Percentiles rank a stretch among this genome's conserved stretches.
phyloP scores from a whole-genome alignment of 768 basidiomycete species.

The Suillus ampliporus region DNA sequence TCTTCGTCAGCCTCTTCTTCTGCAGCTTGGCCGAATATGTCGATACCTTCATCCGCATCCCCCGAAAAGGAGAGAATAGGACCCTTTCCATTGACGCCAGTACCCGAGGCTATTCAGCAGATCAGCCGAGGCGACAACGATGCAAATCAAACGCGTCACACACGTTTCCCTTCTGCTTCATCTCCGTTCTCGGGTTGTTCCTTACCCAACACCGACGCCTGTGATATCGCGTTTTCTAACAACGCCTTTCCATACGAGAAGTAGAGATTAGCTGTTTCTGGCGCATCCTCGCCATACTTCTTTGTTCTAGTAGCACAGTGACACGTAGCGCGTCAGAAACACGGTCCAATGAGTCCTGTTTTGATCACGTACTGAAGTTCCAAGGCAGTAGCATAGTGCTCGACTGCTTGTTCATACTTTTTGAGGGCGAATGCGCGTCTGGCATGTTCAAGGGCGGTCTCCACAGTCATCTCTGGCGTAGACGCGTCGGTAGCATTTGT shows the following conservation, averaged over 20 bases:
- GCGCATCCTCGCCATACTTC: slow-evolving; percentile 78
- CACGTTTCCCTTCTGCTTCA: slow-evolving; percentile 50
- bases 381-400: slow-evolving; percentile 83
- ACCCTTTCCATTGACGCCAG: slow-evolving; percentile 47
- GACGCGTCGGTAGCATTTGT: slow-evolving; percentile 32
- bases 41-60: slow-evolving; percentile 74
- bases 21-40: slow-evolving; percentile 66
- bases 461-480: slow-evolving; percentile 41
- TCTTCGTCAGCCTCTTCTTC: slow-evolving; percentile 59
- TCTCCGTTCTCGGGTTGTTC: slow-evolving; percentile 67
- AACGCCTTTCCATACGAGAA: slow-evolving; percentile 93
- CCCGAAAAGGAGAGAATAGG: slow-evolving; percentile 82
- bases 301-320: slow-evolving; percentile 57
- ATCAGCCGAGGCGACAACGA: slow-evolving; percentile 6
- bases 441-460: slow-evolving; percentile 73
- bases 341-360: slow-evolving; percentile 23
- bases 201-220: slow-evolving; percentile 88
- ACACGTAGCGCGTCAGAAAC: slow-evolving; percentile 21
- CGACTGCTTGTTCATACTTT: slow-evolving; percentile 86
- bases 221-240: slow-evolving; percentile 88
- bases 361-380: slow-evolving; percentile 73
- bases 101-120: slow-evolving; percentile 33
- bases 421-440: slow-evolving; percentile 89
- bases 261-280: slow-evolving; percentile 86
- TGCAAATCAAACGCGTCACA: slow-evolving; percentile 10